These are phyloP conservation scores for Stenocarpella maydis DNA, from an alignment of 2,329 filamentous ascomycete species.

Conservation along the genomic window DNA sequence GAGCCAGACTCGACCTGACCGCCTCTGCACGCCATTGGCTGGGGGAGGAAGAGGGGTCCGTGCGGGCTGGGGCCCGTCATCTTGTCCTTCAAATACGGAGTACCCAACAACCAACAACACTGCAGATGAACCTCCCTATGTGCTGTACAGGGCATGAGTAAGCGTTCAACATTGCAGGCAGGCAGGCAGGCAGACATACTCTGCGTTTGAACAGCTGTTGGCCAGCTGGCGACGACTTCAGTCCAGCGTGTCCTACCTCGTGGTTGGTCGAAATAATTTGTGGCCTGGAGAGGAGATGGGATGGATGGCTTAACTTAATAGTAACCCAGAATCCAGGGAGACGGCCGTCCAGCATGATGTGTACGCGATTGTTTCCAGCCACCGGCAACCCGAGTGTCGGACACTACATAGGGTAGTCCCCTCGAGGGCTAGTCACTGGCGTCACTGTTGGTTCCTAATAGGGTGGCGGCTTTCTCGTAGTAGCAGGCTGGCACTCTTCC, in stretches of 20 bases:
- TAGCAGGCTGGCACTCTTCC: too few relatives aligned
- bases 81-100: background rate
- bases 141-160: background rate
- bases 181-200: too few relatives aligned
- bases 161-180: background rate
- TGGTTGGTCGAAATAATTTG: too few relatives aligned
- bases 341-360: too few relatives aligned
- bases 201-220: background rate
- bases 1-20: slow-evolving; percentile 15
- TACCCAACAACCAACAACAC: background rate
- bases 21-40: background rate
- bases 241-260: background rate
- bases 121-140: background rate
- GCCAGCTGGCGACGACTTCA: slow-evolving; percentile 21
- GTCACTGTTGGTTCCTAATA: too few relatives aligned
- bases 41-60: background rate
- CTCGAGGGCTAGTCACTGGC: too few relatives aligned
- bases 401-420: too few relatives aligned
- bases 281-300: background rate
- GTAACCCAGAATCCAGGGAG: too few relatives aligned
- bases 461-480: too few relatives aligned
- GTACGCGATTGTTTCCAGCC: too few relatives aligned
- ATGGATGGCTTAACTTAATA: background rate
- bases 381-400: too few relatives aligned
- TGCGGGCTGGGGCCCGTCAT: slow-evolving; percentile 7